These are phyloP conservation scores for Thozetella sp. DNA, from an alignment of 495 filamentous ascomycete species.

Conservation along the genomic window DNA sequence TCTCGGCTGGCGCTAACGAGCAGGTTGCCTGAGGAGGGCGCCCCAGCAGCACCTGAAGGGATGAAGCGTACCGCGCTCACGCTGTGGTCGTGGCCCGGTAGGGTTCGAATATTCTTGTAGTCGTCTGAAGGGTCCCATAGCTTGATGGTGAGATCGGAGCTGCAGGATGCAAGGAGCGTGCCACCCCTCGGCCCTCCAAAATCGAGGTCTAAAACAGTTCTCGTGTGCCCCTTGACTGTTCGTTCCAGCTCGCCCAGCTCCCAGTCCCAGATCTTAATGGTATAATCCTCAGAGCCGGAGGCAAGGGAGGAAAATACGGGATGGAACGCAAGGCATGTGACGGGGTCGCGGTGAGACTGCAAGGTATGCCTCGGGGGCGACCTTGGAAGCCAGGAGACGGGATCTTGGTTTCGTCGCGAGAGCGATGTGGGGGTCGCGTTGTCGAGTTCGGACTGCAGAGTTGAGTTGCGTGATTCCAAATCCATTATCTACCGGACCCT, in stretches of 20 bases:
- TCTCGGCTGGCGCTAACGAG: constrained; percentile 82
- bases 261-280: constrained; percentile 98
- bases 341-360: constrained; percentile 77
- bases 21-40: constrained; percentile 71
- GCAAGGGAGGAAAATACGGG: constrained; percentile 90
- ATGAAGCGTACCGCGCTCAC: constrained; percentile 89
- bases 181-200: constrained; percentile 87
- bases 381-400: constrained; percentile 82
- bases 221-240: constrained; percentile 93
- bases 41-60: constrained; percentile 75
- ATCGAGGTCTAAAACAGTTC: constrained; percentile 85
- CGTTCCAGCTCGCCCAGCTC: constrained; percentile 90
- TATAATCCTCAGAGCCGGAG: constrained; percentile 85
- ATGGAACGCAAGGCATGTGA: constrained; percentile 94
- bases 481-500: constrained; percentile 92
- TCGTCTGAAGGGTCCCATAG: constrained; percentile 94
- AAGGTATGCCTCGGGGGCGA: constrained; percentile 80
- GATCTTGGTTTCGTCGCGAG: constrained; percentile 79
- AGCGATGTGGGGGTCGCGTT: constrained; percentile 83
- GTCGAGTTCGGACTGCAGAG: constrained; percentile 82
- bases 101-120: constrained; percentile 93
- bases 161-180: constrained; percentile 87
- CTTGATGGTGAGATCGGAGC: constrained; percentile 90
- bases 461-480: constrained; percentile 70
- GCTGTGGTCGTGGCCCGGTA: constrained; percentile 91